These are phyloP conservation scores for Colletotrichum endophyticum DNA, from an alignment of 2,329 filamentous ascomycete genomes.

Conservation along the genomic window DNA sequence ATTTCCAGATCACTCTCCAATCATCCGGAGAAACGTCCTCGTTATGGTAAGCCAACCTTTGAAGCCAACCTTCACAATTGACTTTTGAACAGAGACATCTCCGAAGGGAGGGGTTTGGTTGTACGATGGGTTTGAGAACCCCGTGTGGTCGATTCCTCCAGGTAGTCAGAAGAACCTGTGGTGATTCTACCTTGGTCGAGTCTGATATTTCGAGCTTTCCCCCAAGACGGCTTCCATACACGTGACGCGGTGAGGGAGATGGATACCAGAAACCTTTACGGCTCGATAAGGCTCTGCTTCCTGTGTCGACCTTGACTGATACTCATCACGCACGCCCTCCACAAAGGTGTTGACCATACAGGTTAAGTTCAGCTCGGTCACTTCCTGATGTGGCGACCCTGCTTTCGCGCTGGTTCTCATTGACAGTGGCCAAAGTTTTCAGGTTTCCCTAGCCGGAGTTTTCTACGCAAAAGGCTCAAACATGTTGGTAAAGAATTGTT, in stretches of 20 bases:
- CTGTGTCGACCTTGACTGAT: not conserved
- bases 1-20: not conserved
- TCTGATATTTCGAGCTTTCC: not conserved
- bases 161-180: not conserved
- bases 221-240: not conserved
- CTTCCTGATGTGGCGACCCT: not conserved
- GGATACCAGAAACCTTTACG: not conserved
- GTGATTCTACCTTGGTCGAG: not conserved
- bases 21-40: not conserved
- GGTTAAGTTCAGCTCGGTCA: not conserved
- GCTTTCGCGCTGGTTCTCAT: not conserved
- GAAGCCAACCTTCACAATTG: not conserved
- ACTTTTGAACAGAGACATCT: not conserved
- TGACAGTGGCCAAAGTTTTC: not conserved
- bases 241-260: fast-evolving
- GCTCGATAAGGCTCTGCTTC: not conserved
- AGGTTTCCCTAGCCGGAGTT: fast-evolving
- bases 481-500: not conserved
- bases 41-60: fast-evolving
- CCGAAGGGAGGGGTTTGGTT: not conserved
- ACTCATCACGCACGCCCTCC: not conserved
- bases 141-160: not conserved
- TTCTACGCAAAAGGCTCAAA: not conserved
- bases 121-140: not conserved
- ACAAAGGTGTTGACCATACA: not conserved